A percentile compares a stretch with the other conserved stretches of the same genome.
Conservation (phyloP, 352 stramenopile species). For the Phytopythium ostracodes region DNA sequence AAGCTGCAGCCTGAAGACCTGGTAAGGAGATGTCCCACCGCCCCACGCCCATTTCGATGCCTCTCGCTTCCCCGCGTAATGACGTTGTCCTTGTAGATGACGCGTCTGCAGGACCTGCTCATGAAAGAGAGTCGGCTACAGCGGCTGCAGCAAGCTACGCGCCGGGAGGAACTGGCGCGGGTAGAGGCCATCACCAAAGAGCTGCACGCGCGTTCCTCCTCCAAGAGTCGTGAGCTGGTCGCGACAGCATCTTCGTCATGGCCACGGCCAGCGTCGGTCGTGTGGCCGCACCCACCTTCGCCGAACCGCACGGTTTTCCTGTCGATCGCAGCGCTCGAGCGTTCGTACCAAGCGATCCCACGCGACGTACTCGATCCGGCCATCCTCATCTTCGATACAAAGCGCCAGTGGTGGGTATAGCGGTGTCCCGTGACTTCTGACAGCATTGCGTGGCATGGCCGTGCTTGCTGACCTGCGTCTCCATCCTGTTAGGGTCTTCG, state of each 20-base stretch:
- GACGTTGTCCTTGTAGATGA: conserved; percentile 30
- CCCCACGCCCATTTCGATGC: not conserved
- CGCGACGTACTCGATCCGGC: conserved; percentile 60
- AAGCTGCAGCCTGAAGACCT: conserved; percentile 68
- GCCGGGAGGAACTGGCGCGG: conserved; percentile 38
- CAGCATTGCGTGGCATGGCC: too few species aligned
- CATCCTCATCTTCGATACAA: conserved; percentile 61
- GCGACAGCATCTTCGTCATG: not conserved
- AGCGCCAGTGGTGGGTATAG: conserved; percentile 62
- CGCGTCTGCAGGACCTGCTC: conserved; percentile 45
- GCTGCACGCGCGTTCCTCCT: conserved; percentile 17
- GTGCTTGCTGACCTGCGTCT: too few species aligned
- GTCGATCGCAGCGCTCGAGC: conserved; percentile 62
- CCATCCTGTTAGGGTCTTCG: conserved; percentile 80
- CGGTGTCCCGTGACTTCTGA: too few species aligned
- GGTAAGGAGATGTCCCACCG: conserved; percentile 16
- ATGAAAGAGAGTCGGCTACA: conserved; percentile 67
- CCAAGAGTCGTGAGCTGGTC: conserved; percentile 14
- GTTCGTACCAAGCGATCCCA: conserved; percentile 55
- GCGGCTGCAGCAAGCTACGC: conserved; percentile 57
- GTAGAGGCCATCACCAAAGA: conserved; percentile 61
- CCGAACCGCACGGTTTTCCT: conserved; percentile 64
- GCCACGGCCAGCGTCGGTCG: conserved; percentile 39
- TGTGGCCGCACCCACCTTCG: conserved; percentile 53
- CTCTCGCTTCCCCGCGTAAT: too few species aligned